Evolutionary conservation across 2,329 filamentous ascomycete species (phyloP), one percentile per base, ranked within the genome.

Genomic region (Aspergillus quadrilineatus): DNA sequence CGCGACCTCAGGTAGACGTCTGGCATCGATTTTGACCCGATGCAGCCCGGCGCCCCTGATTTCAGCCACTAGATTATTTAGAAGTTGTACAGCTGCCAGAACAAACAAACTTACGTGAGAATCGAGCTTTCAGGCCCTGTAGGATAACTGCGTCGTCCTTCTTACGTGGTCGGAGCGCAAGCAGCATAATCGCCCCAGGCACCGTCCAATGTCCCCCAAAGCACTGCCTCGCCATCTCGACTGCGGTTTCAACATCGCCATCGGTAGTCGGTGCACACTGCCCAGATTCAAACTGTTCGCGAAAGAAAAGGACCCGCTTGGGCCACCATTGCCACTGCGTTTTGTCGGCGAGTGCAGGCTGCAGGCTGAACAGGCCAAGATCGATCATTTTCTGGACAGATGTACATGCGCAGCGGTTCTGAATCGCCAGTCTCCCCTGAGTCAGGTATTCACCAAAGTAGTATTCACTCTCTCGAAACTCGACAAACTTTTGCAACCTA

Each of bases 361-460:
- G 36, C n/a, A 59, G 39, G 5, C 45, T 7, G 5, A 59, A 59
- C 3, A 59, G 28, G 1, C 47, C 51, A 1, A 52, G 15, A 9
- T 60, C 36, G 10, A 57, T 55, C 58, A 60, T 49, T 29, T 36
- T 50, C 36, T 58, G 50, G 6, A 60, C 12, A 5, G 50, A 52
- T 3, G 51, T 48, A 22, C 22, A 34, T 3, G 39, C 48, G 30
- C 51, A 60, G 8, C 28, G 34, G 6, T 49, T 47, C 3, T 39
- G 8, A 8, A 60, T 57, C 6, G 41, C 32, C 12, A 60, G 41
- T 5, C 26, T 34, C 1, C 58, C 58, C 17, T 60, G 58, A 1
- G 55, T 55, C 1, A 60, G 50, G 17, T 60, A 60, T 17, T 55
- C 58, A 12, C 51, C 55, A 10, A 60, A 60, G 15, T 55, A 60